Percentiles rank a stretch among this genome's conserved stretches.
These are phyloP conservation scores for Bipolaris cookei DNA, from an alignment of 2,329 filamentous ascomycete genomes.

Conservation along the genomic window DNA sequence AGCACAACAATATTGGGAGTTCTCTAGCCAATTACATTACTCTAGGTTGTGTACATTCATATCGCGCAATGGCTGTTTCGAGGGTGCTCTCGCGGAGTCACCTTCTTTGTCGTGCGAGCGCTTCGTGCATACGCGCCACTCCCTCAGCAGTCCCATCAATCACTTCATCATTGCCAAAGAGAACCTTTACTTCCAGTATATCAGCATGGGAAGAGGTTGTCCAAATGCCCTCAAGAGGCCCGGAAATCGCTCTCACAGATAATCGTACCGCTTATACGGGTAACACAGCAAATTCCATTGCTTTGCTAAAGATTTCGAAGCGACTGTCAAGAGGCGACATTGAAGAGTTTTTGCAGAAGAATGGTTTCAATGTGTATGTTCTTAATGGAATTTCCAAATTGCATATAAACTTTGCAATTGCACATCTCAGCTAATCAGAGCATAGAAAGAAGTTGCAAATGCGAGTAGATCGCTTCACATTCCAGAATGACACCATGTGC, in stretches of 20 bases:
- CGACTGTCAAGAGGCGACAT: constrained; percentile 17
- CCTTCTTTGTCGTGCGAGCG: constrained; percentile 19
- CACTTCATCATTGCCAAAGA: constrained; percentile 16
- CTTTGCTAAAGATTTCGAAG: constrained; percentile 19
- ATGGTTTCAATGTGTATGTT: constrained; percentile 32
- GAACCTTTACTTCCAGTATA: constrained; percentile 21
- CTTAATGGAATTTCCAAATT: background rate
- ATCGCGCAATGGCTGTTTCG: constrained; percentile 23
- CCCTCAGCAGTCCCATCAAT: constrained; percentile 15
- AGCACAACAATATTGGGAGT: background rate
- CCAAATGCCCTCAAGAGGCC: constrained; percentile 14
- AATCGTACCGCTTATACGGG: background rate
- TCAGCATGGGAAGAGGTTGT: constrained; percentile 9
- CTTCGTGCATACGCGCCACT: constrained; percentile 16
- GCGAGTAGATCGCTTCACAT: constrained; percentile 31
- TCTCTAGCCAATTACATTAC: background rate
- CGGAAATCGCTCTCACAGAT: constrained; percentile 10
- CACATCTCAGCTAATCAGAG: constrained; percentile 1
- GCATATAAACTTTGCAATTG: background rate
- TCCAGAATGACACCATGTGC: constrained; percentile 17
- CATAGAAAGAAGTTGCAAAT: constrained; percentile 26
- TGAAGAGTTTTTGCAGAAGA: constrained; percentile 18
- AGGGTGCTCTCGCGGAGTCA: constrained; percentile 18
- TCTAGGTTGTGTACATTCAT: background rate
- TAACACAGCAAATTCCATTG: constrained; percentile 16